These are phyloP conservation scores for Xylaria sp. DNA, from an alignment of 2,329 filamentous ascomycete genomes.

Conservation along the genomic window DNA sequence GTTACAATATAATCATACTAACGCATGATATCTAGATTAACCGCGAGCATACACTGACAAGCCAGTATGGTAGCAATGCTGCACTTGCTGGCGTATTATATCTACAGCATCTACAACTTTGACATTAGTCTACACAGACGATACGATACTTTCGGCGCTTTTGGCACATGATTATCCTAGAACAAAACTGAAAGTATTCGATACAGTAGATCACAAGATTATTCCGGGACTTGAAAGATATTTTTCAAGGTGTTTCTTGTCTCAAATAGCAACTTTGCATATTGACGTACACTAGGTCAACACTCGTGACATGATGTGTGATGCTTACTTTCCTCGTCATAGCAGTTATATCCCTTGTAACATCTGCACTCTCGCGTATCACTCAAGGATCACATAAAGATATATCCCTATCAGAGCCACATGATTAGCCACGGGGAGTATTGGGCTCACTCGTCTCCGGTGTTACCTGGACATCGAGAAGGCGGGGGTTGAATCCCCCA, in stretches of 20 bases:
- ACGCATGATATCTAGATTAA: too few relatives aligned
- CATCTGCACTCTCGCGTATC: background rate
- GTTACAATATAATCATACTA: too few relatives aligned
- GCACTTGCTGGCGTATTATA: too few relatives aligned
- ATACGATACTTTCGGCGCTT: too few relatives aligned
- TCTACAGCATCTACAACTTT: too few relatives aligned
- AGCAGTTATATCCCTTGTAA: background rate
- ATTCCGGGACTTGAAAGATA: background rate
- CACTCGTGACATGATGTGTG: background rate
- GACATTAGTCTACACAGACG: too few relatives aligned
- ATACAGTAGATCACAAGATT: background rate
- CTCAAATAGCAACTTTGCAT: background rate
- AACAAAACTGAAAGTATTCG: too few relatives aligned
- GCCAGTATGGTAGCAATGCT: too few relatives aligned
- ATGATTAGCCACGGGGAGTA: background rate
- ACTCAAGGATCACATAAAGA: background rate
- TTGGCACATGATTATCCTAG: too few relatives aligned
- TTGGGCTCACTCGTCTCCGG: conserved; percentile 35
- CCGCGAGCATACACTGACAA: too few relatives aligned
- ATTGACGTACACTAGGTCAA: background rate
- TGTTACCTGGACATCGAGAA: conserved; percentile 22
- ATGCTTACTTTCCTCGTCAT: background rate
- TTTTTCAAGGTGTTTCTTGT: background rate
- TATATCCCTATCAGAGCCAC: background rate
- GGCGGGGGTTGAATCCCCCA: conserved; percentile 34